Base-by-base conservation (phyloP, 305 asterid species). In the Euphrasia arctica region DNA sequence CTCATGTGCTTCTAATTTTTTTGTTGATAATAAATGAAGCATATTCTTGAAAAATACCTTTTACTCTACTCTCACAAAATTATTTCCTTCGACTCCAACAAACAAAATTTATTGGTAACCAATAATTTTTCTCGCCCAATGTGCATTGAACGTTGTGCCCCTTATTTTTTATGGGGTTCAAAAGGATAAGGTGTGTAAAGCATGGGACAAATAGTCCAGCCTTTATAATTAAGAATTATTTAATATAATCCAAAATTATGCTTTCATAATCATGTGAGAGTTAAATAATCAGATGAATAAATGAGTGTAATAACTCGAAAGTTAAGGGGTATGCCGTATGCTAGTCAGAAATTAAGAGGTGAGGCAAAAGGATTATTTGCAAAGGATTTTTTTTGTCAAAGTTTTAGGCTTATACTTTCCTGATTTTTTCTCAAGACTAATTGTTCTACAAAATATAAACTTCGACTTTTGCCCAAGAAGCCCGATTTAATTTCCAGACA, bases 401-500 rank as follows among this genome's bases (percentile, higher is more conserved):
- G 45, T 39, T 39, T 39, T 2, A 39, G 45, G 11, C 45, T 8
- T 8, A 39, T 39, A 39, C 3, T n/a, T 12, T 3, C 22, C 54
- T 25, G 8, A 49, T 49, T 49, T 32, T 32, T 32, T 32, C 36
- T 32, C 36, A 5, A 32, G 7, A 32, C 36, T 32, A 32, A 32
- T 32, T 32, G 4, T 4, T 32, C 36, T 32, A 32, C 36, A 32
- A 32, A 32, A 4, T 32, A n/a, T 12, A 13, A 49, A 7, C 1
- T 12, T 12, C 2, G 12, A 31, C 39, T 34, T 34, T 34, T 48
- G 4, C 9, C 9, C 54, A 49, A 49, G 54, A 47, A 10, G 2
- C 18, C 41, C 15, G 27, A 22, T 50, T 52, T 59, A 15, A 9
- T 43, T 64, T 70, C 42, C 61, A 58, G 9, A 7, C 4, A 22